Evolutionary conservation across 2,329 filamentous ascomycete species (phyloP).

Genomic region (Pestalotiopsis sp.): DNA sequence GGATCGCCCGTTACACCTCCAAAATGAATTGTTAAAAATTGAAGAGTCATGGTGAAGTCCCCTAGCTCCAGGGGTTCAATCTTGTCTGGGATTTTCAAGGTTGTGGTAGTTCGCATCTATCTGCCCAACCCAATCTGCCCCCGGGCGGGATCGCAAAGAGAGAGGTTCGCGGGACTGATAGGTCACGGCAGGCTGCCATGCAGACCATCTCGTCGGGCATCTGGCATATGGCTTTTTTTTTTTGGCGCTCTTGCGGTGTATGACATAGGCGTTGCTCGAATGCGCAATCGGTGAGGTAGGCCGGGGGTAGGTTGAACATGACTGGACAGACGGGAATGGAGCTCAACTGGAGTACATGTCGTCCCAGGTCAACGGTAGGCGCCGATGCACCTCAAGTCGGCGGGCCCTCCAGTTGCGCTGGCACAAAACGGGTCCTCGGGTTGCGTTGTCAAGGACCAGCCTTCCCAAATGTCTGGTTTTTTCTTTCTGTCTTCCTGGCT

Average conservation of each 20-base stretch:
- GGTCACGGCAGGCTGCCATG: background rate
- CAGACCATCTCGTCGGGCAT: background rate
- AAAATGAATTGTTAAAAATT: background rate
- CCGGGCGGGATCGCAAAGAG: background rate
- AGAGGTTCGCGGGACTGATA: background rate
- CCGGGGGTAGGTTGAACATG: background rate
- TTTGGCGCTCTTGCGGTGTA: background rate
- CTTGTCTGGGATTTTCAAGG: background rate
- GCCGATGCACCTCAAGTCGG: background rate
- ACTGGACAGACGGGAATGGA: background rate
- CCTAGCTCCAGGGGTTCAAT: background rate
- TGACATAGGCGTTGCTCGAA: background rate
- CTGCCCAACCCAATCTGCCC: background rate
- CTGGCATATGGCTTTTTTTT: background rate
- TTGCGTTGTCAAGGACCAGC: background rate
- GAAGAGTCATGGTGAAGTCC: background rate
- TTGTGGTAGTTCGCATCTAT: background rate
- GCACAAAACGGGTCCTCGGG: background rate
- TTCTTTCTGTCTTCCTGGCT: background rate
- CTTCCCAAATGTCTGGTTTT: background rate
- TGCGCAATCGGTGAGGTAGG: background rate
- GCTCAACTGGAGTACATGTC: background rate
- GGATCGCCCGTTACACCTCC: background rate
- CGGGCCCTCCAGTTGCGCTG: background rate
- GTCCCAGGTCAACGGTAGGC: background rate